Evolutionary conservation across 2,329 filamentous ascomycete species (phyloP).

Genomic region (Arthrobotrys sinensis): DNA sequence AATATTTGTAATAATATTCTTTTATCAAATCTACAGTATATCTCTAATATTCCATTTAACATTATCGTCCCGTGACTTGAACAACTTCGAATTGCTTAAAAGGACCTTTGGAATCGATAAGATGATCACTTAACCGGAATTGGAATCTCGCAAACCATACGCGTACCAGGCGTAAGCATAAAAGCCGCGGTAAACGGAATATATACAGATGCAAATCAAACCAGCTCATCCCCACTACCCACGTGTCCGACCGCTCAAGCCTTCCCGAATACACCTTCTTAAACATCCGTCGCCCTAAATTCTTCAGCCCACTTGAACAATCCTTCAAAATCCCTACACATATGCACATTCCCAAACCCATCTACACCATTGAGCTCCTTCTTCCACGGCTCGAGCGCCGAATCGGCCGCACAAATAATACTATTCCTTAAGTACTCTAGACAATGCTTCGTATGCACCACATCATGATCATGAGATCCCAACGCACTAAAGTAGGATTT

Average conservation of each 20-base stretch:
- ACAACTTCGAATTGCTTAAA: background rate
- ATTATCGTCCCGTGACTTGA: background rate
- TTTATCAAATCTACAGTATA: background rate
- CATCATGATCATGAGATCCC: constrained; percentile 66
- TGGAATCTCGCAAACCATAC: background rate
- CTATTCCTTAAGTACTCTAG: constrained; percentile 68
- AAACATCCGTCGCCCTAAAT: constrained; percentile 41
- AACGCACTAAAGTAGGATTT: constrained; percentile 64
- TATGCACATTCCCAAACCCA: constrained; percentile 48
- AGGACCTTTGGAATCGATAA: background rate
- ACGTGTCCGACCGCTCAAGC: background rate
- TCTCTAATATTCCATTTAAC: background rate
- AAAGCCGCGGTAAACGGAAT: background rate
- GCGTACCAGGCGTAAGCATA: background rate
- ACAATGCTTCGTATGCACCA: constrained; percentile 67
- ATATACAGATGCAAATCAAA: background rate
- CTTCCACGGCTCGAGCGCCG: constrained; percentile 68
- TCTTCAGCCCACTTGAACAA: constrained; percentile 55
- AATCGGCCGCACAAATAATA: constrained; percentile 67
- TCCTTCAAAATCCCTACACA: constrained; percentile 52
- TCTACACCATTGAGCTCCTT: constrained; percentile 62
- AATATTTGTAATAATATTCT: constrained; percentile 8
- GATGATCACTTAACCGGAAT: background rate
- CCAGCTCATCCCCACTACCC: background rate
- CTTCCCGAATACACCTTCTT: background rate